phyloP scores from a whole-genome alignment of 192 early-diverging fungal species.

The Gaertneriomyces semiglobifer region DNA sequence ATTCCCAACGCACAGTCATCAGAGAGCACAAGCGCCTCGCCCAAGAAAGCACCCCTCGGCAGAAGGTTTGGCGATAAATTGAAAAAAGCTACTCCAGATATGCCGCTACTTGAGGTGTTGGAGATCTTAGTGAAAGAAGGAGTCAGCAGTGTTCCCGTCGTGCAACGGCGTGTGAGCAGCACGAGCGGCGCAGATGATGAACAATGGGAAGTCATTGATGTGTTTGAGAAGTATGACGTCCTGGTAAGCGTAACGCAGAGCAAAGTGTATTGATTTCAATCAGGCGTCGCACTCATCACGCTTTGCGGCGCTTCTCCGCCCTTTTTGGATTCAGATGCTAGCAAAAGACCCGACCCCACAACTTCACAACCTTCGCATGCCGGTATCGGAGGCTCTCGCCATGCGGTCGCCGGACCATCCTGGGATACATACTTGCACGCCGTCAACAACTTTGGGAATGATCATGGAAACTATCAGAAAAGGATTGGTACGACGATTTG shows the following conservation, averaged over 20 bases:
- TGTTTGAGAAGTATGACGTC: constrained; percentile 95
- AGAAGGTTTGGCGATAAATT: too few relatives aligned
- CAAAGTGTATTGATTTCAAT: too few relatives aligned
- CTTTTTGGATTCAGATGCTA: constrained; percentile 24
- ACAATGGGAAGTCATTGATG: constrained; percentile 48
- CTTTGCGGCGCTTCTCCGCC: not conserved
- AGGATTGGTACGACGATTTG: constrained; percentile 82
- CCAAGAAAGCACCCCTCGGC: too few relatives aligned
- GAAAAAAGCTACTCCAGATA: too few relatives aligned
- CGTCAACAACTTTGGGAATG: constrained; percentile 80
- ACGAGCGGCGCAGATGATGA: too few relatives aligned
- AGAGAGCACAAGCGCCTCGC: too few relatives aligned
- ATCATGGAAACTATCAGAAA: constrained; percentile 86
- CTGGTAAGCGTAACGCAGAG: constrained; percentile 55
- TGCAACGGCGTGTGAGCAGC: too few relatives aligned
- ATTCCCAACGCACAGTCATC: too few relatives aligned
- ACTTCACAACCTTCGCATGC: constrained; percentile 77
- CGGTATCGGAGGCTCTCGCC: constrained; percentile 80
- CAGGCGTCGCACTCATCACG: constrained; percentile 5
- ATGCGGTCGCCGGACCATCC: constrained; percentile 85
- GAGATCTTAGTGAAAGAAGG: too few relatives aligned
- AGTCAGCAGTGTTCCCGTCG: too few relatives aligned
- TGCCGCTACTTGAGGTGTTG: too few relatives aligned
- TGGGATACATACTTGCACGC: constrained; percentile 89
- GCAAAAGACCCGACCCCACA: constrained; percentile 47